phyloP scores from a whole-genome alignment of 139 green algal species.

The Coelastrella sp. region DNA sequence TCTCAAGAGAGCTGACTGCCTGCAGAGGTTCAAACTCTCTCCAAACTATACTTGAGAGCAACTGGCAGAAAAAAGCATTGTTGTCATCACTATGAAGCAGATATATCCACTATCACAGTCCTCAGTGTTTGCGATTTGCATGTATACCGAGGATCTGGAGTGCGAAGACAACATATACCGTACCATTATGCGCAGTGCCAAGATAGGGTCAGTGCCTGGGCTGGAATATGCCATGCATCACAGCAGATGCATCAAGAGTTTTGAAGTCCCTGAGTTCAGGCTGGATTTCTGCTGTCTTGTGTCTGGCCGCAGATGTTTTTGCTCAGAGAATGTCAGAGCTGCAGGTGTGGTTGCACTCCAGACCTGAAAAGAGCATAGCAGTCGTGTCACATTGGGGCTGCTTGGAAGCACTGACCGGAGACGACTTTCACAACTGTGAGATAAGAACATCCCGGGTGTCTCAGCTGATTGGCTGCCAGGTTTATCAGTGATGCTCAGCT shows the following conservation, averaged over 20 bases:
- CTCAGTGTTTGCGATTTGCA: neutral
- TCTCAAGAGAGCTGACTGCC: neutral
- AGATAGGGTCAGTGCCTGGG: neutral
- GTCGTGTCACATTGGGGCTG: conserved; percentile 72
- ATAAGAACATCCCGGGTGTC: conserved; percentile 30
- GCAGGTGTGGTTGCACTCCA: conserved; percentile 51
- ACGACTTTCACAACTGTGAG: conserved; percentile 60
- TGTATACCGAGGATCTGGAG: neutral
- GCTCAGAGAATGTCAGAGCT: conserved; percentile 53
- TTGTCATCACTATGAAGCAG: no score
- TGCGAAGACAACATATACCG: neutral
- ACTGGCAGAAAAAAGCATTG: neutral
- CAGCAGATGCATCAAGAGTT: neutral
- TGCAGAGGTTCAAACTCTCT: neutral
- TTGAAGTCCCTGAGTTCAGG: neutral
- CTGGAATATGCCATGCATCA: neutral
- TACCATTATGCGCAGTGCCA: neutral
- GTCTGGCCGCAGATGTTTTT: conserved; percentile 56
- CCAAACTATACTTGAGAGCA: neutral
- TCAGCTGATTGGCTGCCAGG: neutral
- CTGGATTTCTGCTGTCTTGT: neutral
- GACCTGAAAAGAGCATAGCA: conserved; percentile 65
- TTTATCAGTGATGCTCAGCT: no score
- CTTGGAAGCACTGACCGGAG: conserved; percentile 62
- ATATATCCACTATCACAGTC: neutral